Evolutionary conservation across 257 asterid genomes (phyloP), one percentile per base, ranked within the genome.

Genomic region (Rhazya stricta): DNA sequence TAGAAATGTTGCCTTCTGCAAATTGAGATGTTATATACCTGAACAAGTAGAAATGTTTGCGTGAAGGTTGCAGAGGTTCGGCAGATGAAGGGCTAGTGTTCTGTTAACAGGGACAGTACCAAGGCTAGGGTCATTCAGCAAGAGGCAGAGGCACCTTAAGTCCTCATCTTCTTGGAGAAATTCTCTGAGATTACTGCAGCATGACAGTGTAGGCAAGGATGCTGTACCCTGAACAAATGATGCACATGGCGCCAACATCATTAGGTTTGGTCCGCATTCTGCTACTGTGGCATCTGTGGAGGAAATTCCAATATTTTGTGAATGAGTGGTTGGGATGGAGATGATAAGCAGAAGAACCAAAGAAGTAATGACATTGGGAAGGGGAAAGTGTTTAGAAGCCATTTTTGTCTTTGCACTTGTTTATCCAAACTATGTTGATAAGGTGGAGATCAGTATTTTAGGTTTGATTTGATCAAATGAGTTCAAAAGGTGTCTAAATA

Each of bases 21-120:
- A 29, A 13, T 30, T 43, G 34, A 42, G 37, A 43, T 58, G 69
- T 29, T 53, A 29, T 51, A 5, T 41, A 39, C 93, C 92, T 77
- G 86, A 75, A 76, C 97, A 92, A 73, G 79, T 58, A 51, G 91
- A 81, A 53, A 80, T 34, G 73, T 62, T 81, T 4, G 77, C 76
- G 13, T 75, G 74, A 75, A 90, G 85, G 34, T 62, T 79, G 76
- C 96, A 92, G 12, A 88, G 83, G 63, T 11, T 36, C n/a, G 96
- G 96, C n/a, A 92, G 71, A 81, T 85, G 87, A 60, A 86, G 91
- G 13, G 96, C 96, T 21, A 82, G 87, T 8, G 92, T 85, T 9
- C 78, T 68, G 73, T 90, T 90, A 78, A 92, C 78, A 10, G 97
- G 91, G 37, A 84, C 74, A 15, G 83, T 74, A 56, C 75, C 76